Evolutionary conservation across 2,329 filamentous ascomycete species (phyloP).

Genomic region (Verticillium albo-atrum): DNA sequence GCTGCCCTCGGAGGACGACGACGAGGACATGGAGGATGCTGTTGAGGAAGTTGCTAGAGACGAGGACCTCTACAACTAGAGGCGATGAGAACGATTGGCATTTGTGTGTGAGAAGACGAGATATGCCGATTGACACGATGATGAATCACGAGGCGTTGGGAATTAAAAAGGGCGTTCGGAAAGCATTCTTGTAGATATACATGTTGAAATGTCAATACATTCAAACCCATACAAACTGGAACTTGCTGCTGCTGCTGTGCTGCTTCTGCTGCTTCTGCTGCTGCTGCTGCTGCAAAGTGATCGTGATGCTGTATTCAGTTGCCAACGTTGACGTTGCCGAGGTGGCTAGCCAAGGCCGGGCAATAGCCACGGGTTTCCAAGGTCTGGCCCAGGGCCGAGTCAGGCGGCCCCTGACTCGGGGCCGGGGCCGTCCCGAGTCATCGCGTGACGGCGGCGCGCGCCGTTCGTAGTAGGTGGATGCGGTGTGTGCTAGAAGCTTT

Average conservation of each 20-base stretch:
- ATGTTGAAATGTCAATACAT: not conserved
- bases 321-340: too few relatives aligned
- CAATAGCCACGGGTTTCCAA: too few relatives aligned
- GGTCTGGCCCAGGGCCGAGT: not conserved
- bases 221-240: not conserved
- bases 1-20: slow-evolving; percentile 50
- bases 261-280: too few relatives aligned
- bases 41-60: slow-evolving; percentile 62
- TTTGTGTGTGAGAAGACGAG: not conserved
- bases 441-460: not conserved
- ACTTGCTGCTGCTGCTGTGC: too few relatives aligned
- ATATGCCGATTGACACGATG: not conserved
- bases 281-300: too few relatives aligned
- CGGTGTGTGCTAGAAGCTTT: too few relatives aligned
- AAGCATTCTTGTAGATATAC: not conserved
- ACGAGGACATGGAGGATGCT: slow-evolving; percentile 67
- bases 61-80: slow-evolving; percentile 46
- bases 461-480: not conserved
- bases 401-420: not conserved
- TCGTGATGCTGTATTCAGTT: too few relatives aligned
- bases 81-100: not conserved
- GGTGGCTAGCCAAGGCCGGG: too few relatives aligned
- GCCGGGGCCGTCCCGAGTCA: not conserved
- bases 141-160: not conserved
- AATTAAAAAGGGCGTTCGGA: not conserved